Evolutionary conservation across 1,284 basidiomycete genomes (phyloP).

Genomic region (Cryptococcus neoformans): DNA sequence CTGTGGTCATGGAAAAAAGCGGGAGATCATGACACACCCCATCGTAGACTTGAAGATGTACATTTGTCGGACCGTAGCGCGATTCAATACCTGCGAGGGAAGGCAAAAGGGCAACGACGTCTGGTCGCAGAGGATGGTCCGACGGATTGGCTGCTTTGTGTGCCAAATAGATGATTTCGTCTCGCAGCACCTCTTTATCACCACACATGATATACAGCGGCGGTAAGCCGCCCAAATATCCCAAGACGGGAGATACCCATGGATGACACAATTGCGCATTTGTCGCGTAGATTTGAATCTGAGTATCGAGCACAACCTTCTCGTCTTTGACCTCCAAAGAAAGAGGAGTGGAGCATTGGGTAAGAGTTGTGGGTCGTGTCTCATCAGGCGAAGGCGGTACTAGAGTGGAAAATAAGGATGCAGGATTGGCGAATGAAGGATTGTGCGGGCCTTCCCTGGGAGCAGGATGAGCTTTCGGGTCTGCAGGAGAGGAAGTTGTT

Average conservation of each 20-base stretch:
- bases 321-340: slow-evolving; percentile 24
- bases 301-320: slow-evolving; percentile 49
- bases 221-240: slow-evolving; percentile 86
- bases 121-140: slow-evolving; percentile 64
- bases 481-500: slow-evolving; percentile 1
- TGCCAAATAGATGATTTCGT: slow-evolving; percentile 89
- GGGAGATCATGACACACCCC: slow-evolving; percentile 60
- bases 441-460: slow-evolving; percentile 20
- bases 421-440: slow-evolving; percentile 38
- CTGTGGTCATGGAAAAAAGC: slow-evolving; percentile 76
- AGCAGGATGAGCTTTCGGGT: slow-evolving; percentile 20
- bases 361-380: slow-evolving; percentile 24
- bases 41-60: slow-evolving; percentile 76
- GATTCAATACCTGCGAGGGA: slow-evolving; percentile 63
- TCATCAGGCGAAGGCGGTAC: slow-evolving; percentile 1
- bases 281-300: slow-evolving; percentile 85
- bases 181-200: slow-evolving; percentile 86
- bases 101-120: slow-evolving; percentile 63
- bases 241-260: slow-evolving; percentile 74
- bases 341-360: slow-evolving; percentile 30
- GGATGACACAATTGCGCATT: slow-evolving; percentile 83
- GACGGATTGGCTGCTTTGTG: slow-evolving; percentile 88
- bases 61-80: slow-evolving; percentile 67
- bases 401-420: slow-evolving; percentile 17
- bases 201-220: slow-evolving; percentile 83